Conservation (phyloP, 257 asterid species). For the Primulina tabacum region DNA sequence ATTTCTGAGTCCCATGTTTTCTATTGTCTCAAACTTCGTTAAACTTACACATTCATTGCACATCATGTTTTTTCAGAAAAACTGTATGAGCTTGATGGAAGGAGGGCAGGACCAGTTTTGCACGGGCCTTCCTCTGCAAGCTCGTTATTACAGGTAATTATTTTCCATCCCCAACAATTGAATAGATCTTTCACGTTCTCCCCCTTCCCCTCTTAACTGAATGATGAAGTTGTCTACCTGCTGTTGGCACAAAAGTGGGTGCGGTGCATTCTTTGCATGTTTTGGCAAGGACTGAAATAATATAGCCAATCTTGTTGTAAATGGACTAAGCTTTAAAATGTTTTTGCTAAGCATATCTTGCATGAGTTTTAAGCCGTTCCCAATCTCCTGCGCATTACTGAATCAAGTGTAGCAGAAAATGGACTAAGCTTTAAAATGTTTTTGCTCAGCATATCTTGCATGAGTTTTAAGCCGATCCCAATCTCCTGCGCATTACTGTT, state of each 20-base stretch:
- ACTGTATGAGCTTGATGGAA: slow-evolving; percentile 90
- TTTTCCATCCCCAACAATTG: neutral
- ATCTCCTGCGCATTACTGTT: too few relatives aligned
- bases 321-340: neutral
- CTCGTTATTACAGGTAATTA: slow-evolving; percentile 55
- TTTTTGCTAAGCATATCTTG: neutral
- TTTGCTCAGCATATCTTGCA: neutral
- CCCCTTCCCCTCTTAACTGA: too few relatives aligned
- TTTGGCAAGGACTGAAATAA: neutral
- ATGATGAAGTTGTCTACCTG: neutral
- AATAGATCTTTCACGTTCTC: neutral
- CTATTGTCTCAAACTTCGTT: neutral
- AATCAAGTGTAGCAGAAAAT: too few relatives aligned
- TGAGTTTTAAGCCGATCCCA: too few relatives aligned
- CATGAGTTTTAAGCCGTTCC: too few relatives aligned
- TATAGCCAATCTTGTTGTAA: neutral
- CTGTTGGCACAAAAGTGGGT: neutral
- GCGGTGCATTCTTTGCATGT: neutral
- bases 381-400: too few relatives aligned
- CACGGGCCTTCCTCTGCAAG: slow-evolving; percentile 75
- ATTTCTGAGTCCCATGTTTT: too few relatives aligned
- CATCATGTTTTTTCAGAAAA: slow-evolving; percentile 42
- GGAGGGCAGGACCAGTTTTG: slow-evolving; percentile 74
- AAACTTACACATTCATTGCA: neutral
- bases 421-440: neutral